A percentile compares a stretch with the other conserved stretches of the same genome.
These are phyloP conservation scores for Trifolium subterraneum DNA, from an alignment of 306 rosid genomes.

Conservation along the genomic window DNA sequence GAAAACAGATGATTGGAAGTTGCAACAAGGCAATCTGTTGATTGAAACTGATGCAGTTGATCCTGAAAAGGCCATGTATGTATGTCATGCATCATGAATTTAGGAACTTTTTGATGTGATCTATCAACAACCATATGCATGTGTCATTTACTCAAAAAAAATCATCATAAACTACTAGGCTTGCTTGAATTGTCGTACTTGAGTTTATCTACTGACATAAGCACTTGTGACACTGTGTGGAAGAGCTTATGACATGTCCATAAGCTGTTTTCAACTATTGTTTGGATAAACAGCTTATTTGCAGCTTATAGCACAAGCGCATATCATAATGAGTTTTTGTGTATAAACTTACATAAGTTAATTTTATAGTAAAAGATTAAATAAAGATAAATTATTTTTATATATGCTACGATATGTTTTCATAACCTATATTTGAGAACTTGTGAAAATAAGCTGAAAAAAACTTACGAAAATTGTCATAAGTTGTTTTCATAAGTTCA, in stretches of 20 bases:
- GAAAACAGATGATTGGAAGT: slow-evolving; percentile 83
- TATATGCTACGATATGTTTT: too few species aligned
- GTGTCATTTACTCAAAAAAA: slow-evolving; percentile 12
- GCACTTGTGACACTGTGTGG: neutral
- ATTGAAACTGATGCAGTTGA: slow-evolving; percentile 76
- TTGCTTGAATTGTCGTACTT: neutral
- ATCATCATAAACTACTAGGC: neutral
- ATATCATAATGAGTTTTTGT: too few species aligned
- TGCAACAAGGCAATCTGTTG: slow-evolving; percentile 79
- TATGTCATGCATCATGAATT: slow-evolving; percentile 42
- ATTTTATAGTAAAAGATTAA: too few species aligned
- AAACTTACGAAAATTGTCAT: too few species aligned
- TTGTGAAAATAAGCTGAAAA: too few species aligned
- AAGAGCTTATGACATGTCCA: neutral
- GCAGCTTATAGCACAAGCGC: too few species aligned
- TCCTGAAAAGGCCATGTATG: slow-evolving; percentile 82
- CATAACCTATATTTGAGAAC: too few species aligned
- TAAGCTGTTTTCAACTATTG: neutral
- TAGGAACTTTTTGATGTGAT: slow-evolving; percentile 15
- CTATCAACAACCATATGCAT: neutral
- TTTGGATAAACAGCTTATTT: too few species aligned
- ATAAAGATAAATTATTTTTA: too few species aligned
- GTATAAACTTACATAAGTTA: too few species aligned
- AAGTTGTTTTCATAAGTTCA: too few species aligned
- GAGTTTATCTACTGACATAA: neutral